These are phyloP conservation scores for Thermothelomyces thermophilus DNA, from an alignment of 2,329 filamentous ascomycete genomes.

Conservation along the genomic window DNA sequence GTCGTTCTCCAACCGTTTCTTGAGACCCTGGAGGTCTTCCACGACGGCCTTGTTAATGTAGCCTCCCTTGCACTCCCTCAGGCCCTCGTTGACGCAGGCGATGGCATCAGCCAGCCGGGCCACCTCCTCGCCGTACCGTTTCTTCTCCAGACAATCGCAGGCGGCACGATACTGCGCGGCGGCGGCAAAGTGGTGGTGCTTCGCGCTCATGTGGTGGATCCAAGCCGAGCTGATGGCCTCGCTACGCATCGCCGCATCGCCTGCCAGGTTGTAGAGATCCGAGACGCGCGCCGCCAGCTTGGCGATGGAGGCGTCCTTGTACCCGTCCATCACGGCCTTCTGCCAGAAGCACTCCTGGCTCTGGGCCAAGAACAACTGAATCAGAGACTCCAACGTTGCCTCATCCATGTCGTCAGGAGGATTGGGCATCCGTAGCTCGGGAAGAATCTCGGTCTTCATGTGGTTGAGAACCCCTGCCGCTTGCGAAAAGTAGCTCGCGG, in stretches of 20 bases:
- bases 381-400: slow-evolving; percentile 74
- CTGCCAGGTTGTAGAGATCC: slow-evolving; percentile 79
- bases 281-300: slow-evolving; percentile 85
- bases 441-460: slow-evolving; percentile 68
- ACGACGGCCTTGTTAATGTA: slow-evolving; percentile 78
- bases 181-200: slow-evolving; percentile 94
- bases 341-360: slow-evolving; percentile 98
- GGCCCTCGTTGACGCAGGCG: slow-evolving; percentile 72
- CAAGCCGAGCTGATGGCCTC: slow-evolving; percentile 86
- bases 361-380: slow-evolving; percentile 80
- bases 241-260: slow-evolving; percentile 81
- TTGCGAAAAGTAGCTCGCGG: slow-evolving; percentile 83
- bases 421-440: slow-evolving; percentile 71
- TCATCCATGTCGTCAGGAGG: slow-evolving; percentile 95
- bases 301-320: slow-evolving; percentile 88
- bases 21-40: slow-evolving; percentile 75
- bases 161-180: slow-evolving; percentile 91
- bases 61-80: slow-evolving; percentile 67
- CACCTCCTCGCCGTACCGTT: slow-evolving; percentile 92
- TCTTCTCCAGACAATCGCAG: slow-evolving; percentile 85
- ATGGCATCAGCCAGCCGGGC: slow-evolving; percentile 78
- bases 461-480: slow-evolving; percentile 78
- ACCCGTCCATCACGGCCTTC: slow-evolving; percentile 86
- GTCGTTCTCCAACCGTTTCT: slow-evolving; percentile 76
- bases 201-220: slow-evolving; percentile 97